Conservation (phyloP, 2,329 filamentous ascomycete species). For the Cladosporium sp. region DNA sequence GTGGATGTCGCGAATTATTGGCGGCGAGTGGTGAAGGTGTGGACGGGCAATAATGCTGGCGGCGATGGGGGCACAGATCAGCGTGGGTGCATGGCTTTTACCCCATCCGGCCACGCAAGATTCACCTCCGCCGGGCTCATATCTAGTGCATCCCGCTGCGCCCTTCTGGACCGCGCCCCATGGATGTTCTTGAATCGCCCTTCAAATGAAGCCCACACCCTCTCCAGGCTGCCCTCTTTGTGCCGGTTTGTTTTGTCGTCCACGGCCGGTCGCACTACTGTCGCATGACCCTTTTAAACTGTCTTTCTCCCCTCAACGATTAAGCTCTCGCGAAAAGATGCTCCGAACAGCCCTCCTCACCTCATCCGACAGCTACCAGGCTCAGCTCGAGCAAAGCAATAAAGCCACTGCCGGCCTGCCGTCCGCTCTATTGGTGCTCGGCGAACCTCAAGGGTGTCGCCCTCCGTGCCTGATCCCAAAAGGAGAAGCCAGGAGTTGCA, state of each 20-base stretch:
- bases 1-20: constrained; percentile 1
- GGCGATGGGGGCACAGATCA: no score
- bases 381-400: constrained; percentile 9
- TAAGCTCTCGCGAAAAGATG: no score
- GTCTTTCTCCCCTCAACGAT: neutral
- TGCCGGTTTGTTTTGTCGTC: neutral
- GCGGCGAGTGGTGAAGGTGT: no score
- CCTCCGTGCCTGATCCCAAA: constrained; percentile 9
- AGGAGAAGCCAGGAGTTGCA: neutral
- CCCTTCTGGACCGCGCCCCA: constrained; percentile 8
- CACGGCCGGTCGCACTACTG: neutral
- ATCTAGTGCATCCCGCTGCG: neutral
- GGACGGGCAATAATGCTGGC: no score
- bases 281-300: neutral
- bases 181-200: no score
- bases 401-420: constrained; percentile 12
- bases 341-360: no score
- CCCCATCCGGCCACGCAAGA: no score
- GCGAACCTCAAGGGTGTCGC: neutral
- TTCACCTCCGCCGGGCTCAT: no score
- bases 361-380: neutral
- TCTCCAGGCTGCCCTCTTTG: neutral
- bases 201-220: constrained; percentile 9
- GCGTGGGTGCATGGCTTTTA: no score
- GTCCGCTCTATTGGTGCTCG: constrained; percentile 6